Base-by-base conservation (phyloP, 352 stramenopile species). In the Thalassiosira exigua region DNA sequence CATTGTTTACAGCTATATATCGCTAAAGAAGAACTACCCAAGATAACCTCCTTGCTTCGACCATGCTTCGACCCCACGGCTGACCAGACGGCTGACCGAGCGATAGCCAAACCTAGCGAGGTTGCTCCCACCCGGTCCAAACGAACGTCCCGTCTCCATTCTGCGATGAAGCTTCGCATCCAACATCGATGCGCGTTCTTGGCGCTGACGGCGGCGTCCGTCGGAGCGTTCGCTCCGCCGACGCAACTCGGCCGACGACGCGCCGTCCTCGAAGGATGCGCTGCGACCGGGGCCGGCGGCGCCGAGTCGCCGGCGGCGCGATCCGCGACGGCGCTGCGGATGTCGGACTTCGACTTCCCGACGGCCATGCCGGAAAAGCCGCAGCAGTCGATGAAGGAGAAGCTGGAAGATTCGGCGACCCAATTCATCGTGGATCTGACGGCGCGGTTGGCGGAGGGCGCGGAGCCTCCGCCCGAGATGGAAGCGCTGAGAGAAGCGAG, bases 331-430 rank as follows among this genome's bases (percentile, higher is more conserved):
- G 51, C 30, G 19, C 57, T 79, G n/a, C 50, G 58, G 69, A 85
- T 81, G 67, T 79, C 65, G 24, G 75, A 83, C 48, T 83, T 79
- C 52, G 84, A 92, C 54, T 92, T 92, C 75, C 66, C 70, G 17
- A 85, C 75, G 12, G 86, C 86, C 46, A 90, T 92, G 84, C 86
- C 86, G 0, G 60, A 75, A 26, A 90, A 88, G 50, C 81, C 84
- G 4, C 4, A 88, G 56, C 61, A 81, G 19, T 83, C 75, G 1
- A 66, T 89, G 52, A 69, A 85, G 69, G 83, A 92, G 58, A 71
- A 80, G 57, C 65, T 90, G n/a, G 41, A 68, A 26, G 65, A 90
- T 68, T 76, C 66, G 9, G 86, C 81, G 0, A 87, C 85, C 24
- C 54, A 80, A 19, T 90, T 86, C 65, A 85, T 90, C 69, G 66